A percentile compares a stretch with the other conserved stretches of the same genome.
These are phyloP conservation scores for Scutellaria minor DNA, from an alignment of 257 asterid genomes.

Conservation along the genomic window DNA sequence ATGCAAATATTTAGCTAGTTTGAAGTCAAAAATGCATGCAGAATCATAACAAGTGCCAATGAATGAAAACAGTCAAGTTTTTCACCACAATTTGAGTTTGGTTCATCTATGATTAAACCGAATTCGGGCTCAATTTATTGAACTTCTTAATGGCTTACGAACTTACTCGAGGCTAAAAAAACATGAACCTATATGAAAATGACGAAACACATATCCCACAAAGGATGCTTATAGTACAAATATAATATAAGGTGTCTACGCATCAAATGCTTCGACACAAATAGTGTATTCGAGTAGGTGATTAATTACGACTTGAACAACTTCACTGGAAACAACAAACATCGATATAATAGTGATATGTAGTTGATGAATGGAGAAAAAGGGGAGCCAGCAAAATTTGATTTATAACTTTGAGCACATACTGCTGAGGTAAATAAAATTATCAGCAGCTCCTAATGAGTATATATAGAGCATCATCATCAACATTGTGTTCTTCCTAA, in stretches of 20 bases:
- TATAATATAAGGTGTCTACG: background rate
- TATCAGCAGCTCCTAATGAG: constrained; percentile 32
- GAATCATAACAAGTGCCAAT: no score
- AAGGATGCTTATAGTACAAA: background rate
- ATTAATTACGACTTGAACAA: background rate
- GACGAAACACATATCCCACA: background rate
- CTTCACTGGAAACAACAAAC: background rate
- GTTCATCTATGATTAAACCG: no score
- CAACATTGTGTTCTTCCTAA: constrained; percentile 25
- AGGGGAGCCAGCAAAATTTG: background rate
- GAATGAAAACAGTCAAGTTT: no score
- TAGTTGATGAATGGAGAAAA: background rate
- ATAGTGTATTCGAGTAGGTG: background rate
- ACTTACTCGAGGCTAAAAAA: no score
- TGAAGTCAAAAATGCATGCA: no score
- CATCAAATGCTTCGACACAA: background rate
- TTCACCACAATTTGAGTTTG: no score
- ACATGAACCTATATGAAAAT: background rate
- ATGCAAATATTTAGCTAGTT: no score
- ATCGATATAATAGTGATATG: background rate
- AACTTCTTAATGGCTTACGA: no score
- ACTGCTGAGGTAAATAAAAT: constrained; percentile 28
- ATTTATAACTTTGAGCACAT: constrained; percentile 15
- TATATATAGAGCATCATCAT: constrained; percentile 26
- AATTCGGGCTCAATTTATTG: no score